Base-by-base conservation (phyloP, 148 eudicot species). In the Silene latifolia region DNA sequence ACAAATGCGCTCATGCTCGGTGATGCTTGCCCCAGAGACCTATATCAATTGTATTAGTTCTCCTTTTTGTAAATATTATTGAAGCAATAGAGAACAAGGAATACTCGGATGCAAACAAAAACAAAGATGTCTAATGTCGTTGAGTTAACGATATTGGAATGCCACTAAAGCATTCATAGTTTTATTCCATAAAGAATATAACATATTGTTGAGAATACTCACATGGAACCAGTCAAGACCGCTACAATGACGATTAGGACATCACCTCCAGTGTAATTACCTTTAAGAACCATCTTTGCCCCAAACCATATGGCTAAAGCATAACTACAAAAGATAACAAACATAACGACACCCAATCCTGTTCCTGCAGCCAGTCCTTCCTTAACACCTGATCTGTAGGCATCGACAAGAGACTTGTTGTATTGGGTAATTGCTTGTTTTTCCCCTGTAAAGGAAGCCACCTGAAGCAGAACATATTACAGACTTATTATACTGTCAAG, bases 391-490 rank as follows among this genome's bases (percentile, higher is more conserved):
- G 88, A 83, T 20, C 77, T 83, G 35, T 88, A 90, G 67, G 92
- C 88, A 19, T 47, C 47, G 23, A 23, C 75, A 46, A 90, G 79
- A 42, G 85, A 82, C 69, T 78, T 84, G 17, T 80, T 79, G 76
- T 83, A 90, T 39, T 81, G 69, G 18, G 74, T 54, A 54, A 83
- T 78, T 35, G 90, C 92, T 11, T 78, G 80, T 72, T 83, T 88
- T 82, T 90, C 96, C 51, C 92, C 89, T 0, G 90, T 88, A 72
- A 88, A 90, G 51, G 96, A 90, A 39, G 89, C 96, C 78, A 90
- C 96, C 96, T 90, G 71, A 13, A 74, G 10, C 27, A 21, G 18
- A 57, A 69, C 18, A 21, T 56, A 5, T 24, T 18, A 15, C 14
- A 29, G 62, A 51, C 56, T 51, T 15, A 51, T 51, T 15, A 51